Conservation (phyloP, 1,139 yeast species). For the Kodamaea plutei region DNA sequence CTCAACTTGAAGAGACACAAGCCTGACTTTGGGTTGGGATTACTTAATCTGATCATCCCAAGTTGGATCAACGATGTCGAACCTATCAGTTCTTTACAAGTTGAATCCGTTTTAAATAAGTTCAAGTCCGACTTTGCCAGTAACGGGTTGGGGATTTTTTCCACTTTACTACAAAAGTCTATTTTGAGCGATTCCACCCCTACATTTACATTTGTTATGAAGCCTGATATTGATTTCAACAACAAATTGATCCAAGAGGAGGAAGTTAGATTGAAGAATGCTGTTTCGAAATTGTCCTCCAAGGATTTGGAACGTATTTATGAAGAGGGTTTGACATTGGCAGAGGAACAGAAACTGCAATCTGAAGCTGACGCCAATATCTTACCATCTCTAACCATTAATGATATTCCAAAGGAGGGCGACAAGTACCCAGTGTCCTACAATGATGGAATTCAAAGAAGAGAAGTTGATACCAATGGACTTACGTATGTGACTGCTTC, state of each 20-base stretch:
- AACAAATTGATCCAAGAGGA: slow-evolving; percentile 53
- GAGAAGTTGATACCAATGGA: slow-evolving; percentile 70
- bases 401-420: slow-evolving; percentile 66
- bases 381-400: slow-evolving; percentile 69
- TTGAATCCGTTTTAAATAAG: slow-evolving; percentile 53
- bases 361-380: slow-evolving; percentile 70
- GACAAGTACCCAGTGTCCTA: slow-evolving; percentile 34
- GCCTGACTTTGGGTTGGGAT: slow-evolving; percentile 83
- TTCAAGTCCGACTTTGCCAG: slow-evolving; percentile 58
- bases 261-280: slow-evolving; percentile 40
- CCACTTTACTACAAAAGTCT: slow-evolving; percentile 50
- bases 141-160: slow-evolving; percentile 57
- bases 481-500: slow-evolving; percentile 65
- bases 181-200: slow-evolving; percentile 46
- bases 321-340: slow-evolving; percentile 55
- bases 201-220: slow-evolving; percentile 68
- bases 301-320: slow-evolving; percentile 57
- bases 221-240: slow-evolving; percentile 58
- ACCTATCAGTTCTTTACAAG: slow-evolving; percentile 63
- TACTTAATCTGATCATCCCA: slow-evolving; percentile 70
- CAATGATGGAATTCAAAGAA: slow-evolving; percentile 34
- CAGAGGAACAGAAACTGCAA: slow-evolving; percentile 52
- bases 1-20: slow-evolving; percentile 79
- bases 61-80: slow-evolving; percentile 80
- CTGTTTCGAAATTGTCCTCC: slow-evolving; percentile 44